A percentile compares a stretch with the other conserved stretches of the same genome.
Conservation (phyloP, 805 yeast genomes). For the Yamadazyma insecticola region DNA sequence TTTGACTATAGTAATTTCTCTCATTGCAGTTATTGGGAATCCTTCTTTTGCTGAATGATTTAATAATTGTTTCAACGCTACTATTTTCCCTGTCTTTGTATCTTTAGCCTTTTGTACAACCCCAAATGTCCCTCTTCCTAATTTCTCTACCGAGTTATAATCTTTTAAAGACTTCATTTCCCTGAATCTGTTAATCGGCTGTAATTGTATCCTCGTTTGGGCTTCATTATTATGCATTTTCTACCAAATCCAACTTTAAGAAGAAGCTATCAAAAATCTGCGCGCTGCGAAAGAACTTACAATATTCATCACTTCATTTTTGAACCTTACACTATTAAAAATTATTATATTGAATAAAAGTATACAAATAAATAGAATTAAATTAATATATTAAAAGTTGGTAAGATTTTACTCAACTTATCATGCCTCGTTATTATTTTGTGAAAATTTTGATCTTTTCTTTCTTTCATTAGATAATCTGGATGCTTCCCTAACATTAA, state of each 20-base stretch:
- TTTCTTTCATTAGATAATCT: slow-evolving; percentile 33
- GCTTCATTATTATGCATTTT: no score
- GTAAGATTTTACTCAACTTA: no score
- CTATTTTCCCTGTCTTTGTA: slow-evolving; percentile 50
- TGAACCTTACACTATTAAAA: no score
- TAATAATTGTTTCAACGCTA: slow-evolving; percentile 86
- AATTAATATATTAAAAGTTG: no score
- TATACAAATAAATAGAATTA: no score
- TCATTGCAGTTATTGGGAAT: slow-evolving; percentile 90
- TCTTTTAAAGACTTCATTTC: slow-evolving; percentile 29
- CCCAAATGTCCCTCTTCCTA: slow-evolving; percentile 49
- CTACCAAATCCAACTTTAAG: no score
- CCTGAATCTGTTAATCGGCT: slow-evolving; percentile 15
- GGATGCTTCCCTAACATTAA: slow-evolving; percentile 63
- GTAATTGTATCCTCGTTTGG: not conserved
- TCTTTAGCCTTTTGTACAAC: slow-evolving; percentile 78
- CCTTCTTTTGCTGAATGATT: slow-evolving; percentile 73
- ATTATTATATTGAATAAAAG: no score
- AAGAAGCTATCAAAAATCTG: no score
- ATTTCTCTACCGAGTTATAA: slow-evolving; percentile 30
- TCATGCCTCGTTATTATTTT: no score
- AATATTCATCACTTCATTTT: no score
- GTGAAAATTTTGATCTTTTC: slow-evolving; percentile 17
- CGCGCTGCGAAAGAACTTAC: no score
- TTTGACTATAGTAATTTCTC: slow-evolving; percentile 85